These are phyloP conservation scores for Sporisorium iseilematis-ciliati DNA, from an alignment of 1,284 basidiomycete species.

Conservation along the genomic window DNA sequence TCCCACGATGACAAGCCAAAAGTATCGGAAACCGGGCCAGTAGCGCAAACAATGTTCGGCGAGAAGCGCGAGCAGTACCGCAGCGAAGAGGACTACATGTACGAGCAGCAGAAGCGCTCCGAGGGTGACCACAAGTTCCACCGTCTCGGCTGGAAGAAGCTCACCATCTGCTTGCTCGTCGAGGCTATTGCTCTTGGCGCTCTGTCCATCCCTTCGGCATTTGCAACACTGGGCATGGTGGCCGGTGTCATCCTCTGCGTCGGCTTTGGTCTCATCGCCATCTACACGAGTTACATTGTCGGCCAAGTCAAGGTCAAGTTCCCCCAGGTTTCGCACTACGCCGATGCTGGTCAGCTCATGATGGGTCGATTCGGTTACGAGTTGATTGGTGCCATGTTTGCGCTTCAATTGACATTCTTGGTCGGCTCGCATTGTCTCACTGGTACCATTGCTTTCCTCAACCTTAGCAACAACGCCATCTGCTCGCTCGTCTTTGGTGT, in stretches of 20 bases:
- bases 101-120: conserved; percentile 46
- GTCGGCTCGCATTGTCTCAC: conserved; percentile 64
- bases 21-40: conserved; percentile 3
- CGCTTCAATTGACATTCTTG: conserved; percentile 51
- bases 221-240: conserved; percentile 63
- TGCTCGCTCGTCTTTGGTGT: conserved; percentile 60
- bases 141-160: conserved; percentile 59
- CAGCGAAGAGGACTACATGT: conserved; percentile 58
- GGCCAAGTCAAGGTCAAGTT: conserved; percentile 59
- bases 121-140: conserved; percentile 58
- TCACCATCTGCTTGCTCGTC: conserved; percentile 61
- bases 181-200: conserved; percentile 64
- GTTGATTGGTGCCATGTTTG: conserved; percentile 56
- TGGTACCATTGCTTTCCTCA: conserved; percentile 58
- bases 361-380: conserved; percentile 57
- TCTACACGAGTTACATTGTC: conserved; percentile 57
- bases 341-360: conserved; percentile 56
- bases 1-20: conserved; percentile 16
- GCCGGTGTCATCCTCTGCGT: conserved; percentile 53
- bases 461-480: conserved; percentile 49
- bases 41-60: conserved; percentile 46
- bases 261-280: conserved; percentile 57
- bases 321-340: conserved; percentile 55
- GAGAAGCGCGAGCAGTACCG: conserved; percentile 54
- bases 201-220: conserved; percentile 53